Conservation (phyloP, 1,284 basidiomycete genomes). For the Leccinum fuscescens region DNA sequence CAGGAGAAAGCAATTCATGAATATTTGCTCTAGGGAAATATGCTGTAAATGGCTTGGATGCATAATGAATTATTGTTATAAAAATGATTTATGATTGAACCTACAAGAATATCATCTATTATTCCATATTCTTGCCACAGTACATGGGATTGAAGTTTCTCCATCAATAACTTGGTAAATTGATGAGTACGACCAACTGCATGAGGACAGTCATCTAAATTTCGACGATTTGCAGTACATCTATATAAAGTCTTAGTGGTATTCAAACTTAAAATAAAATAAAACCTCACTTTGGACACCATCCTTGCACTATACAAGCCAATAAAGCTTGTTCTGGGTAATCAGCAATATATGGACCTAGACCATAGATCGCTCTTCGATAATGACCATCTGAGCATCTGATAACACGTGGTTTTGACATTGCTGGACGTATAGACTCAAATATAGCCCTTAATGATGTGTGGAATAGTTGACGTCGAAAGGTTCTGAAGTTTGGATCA, state of each 20-base stretch:
- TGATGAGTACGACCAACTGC: not conserved
- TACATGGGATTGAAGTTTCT: not conserved
- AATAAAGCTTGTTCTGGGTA: not conserved
- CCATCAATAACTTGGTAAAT: not conserved
- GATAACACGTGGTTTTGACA: not conserved
- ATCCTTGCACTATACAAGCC: constrained; percentile 1
- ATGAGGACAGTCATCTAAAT: not conserved
- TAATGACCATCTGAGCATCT: not conserved
- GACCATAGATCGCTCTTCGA: not conserved
- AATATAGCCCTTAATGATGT: not conserved
- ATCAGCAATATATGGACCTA: not conserved
- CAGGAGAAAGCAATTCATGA: not conserved
- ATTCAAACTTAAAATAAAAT: not conserved
- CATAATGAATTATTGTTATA: no score
- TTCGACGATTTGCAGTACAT: not conserved
- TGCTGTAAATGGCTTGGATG: not conserved
- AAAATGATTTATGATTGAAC: not conserved
- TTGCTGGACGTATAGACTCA: not conserved
- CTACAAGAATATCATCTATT: not conserved
- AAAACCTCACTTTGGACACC: not conserved
- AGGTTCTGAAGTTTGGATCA: not conserved
- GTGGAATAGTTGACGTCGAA: not conserved
- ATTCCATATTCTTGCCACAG: not conserved
- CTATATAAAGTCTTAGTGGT: not conserved
- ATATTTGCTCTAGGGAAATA: not conserved